A percentile compares a stretch with the other conserved stretches of the same genome.
Evolutionary conservation across 108 stramenopile species (phyloP).

Genomic region (Mediolabrus comicus): DNA sequence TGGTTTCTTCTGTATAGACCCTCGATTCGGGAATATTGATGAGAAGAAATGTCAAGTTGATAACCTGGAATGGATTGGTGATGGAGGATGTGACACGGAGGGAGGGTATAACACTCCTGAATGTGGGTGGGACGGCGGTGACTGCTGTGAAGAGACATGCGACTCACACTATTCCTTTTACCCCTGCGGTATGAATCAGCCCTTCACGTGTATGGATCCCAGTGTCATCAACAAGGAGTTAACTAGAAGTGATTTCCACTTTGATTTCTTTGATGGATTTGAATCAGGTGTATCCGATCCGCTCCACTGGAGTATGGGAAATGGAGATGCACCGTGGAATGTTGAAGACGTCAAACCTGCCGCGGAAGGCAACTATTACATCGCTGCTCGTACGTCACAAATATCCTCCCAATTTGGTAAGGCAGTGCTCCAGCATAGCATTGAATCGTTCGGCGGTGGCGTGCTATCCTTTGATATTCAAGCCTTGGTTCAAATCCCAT

Average conservation of each 20-base stretch:
- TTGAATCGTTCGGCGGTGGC: conserved; percentile 3
- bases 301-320: neutral
- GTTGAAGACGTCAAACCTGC: neutral
- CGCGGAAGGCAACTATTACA: conserved; percentile 6
- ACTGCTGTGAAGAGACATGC: conserved; percentile 49
- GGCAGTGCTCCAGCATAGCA: neutral
- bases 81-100: conserved; percentile 40
- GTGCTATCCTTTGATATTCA: conserved; percentile 5
- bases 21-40: conserved; percentile 21
- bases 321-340: conserved; percentile 1
- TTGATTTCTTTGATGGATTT: conserved; percentile 9
- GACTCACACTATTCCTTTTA: conserved; percentile 39
- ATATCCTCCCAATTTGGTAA: neutral
- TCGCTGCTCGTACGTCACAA: neutral
- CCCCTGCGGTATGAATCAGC: conserved; percentile 39
- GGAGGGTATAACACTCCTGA: conserved; percentile 46
- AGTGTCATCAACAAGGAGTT: neutral
- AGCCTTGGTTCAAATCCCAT: neutral
- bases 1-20: conserved; percentile 46
- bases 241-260: neutral
- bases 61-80: conserved; percentile 50
- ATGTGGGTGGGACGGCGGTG: conserved; percentile 43
- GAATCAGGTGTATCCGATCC: conserved; percentile 9
- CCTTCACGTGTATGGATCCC: conserved; percentile 21
- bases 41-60: conserved; percentile 28